A percentile compares a stretch with the other conserved stretches of the same genome.
phyloP scores from a whole-genome alignment of 345 rosid genomes.

The Clausena lansium region DNA sequence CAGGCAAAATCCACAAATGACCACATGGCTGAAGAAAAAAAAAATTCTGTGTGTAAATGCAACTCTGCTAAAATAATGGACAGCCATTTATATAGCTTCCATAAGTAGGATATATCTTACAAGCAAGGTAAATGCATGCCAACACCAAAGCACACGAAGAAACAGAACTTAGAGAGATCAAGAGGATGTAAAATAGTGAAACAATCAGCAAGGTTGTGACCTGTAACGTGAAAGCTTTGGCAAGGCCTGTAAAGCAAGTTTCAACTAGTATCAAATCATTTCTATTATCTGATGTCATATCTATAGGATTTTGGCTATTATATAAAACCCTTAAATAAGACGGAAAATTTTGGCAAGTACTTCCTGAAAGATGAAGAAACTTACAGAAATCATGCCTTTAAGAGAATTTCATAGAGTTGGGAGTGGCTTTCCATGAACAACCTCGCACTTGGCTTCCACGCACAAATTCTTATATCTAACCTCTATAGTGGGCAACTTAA shows the following conservation, averaged over 20 bases:
- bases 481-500: conserved; percentile 61
- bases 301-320: no score
- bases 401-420: conserved; percentile 76
- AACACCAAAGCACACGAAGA: no score
- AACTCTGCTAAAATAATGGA: not conserved
- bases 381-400: conserved; percentile 42
- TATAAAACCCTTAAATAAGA: no score
- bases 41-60: no score
- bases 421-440: conserved; percentile 69
- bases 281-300: no score
- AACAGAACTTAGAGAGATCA: no score
- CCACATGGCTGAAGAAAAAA: no score
- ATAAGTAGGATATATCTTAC: not conserved
- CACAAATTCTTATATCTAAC: conserved; percentile 54
- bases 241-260: conserved; percentile 39
- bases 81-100: not conserved
- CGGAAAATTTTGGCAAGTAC: no score
- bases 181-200: no score
- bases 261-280: no score
- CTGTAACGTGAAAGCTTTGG: conserved; percentile 35
- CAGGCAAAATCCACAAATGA: no score
- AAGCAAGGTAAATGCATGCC: not conserved
- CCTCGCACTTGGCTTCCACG: conserved; percentile 65
- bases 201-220: not conserved
- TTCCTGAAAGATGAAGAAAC: conserved; percentile 16